Base-by-base conservation (phyloP, 345 rosid genomes). In the Populus pruinosa region DNA sequence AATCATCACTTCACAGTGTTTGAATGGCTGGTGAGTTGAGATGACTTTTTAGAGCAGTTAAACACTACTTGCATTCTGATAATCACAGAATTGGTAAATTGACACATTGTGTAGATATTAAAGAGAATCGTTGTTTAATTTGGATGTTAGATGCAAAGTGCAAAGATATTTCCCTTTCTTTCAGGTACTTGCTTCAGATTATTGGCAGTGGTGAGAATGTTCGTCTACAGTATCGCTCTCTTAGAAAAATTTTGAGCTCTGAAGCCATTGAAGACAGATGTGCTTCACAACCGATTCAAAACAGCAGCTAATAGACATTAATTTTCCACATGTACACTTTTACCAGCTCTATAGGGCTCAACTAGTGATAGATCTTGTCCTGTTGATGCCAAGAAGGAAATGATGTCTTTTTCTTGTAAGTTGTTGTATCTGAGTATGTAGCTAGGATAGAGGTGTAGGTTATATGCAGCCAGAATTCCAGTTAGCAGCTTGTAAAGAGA, bases 171-270 rank as follows among this genome's bases (percentile, higher is more conserved):
- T 29, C 33, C 27, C 79, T 67, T 62, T 35, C 55, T 66, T 39
- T 70, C 85, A 95, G 99, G 99, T 95, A 95, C 66, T 85, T 89
- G 83, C 88, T 95, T 67, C 87, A 95, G 83, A 90, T 93, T 38
- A 82, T 89, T 55, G 98, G 87, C 63, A 93, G 89, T 14, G 97
- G 96, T 63, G 99, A 95, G 83, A 90, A 87, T 75, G 90, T 95
- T 20, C 89, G 99, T n/a, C 87, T 95, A 69, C 99, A 95, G 66
- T 95, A 95, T 80, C 92, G 99, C 20, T 95, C 99, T 75, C 98
- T 95, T 41, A 78, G 88, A 78, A 93, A 95, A 84, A 80, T 88
- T 49, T 69, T 71, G 56, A 84, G 72, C 74, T 62, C 84, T 18
- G 85, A 80, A 67, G 70, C 84, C 47, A 78, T 80, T 25, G 94